These are phyloP conservation scores for Daedaleopsis nitida DNA, from an alignment of 768 basidiomycete genomes.

Conservation along the genomic window DNA sequence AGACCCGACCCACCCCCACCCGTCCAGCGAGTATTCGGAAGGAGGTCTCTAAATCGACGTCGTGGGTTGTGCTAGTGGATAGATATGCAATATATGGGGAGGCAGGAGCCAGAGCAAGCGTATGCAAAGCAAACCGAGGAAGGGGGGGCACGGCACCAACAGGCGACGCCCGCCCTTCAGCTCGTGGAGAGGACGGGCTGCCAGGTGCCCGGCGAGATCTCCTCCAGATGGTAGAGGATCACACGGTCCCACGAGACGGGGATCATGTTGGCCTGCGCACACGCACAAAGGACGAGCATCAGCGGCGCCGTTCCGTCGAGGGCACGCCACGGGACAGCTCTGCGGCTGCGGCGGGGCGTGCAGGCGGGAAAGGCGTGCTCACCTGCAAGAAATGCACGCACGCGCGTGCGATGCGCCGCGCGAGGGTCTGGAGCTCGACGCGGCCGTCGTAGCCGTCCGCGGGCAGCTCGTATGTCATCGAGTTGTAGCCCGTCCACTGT, in stretches of 20 bases:
- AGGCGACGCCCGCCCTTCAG: slow-evolving; percentile 13
- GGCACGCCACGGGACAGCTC: neutral
- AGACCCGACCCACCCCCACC: neutral
- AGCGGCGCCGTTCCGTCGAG: slow-evolving; percentile 1
- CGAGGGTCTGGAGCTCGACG: slow-evolving; percentile 65
- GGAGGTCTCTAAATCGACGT: neutral
- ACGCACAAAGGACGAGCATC: slow-evolving; percentile 1
- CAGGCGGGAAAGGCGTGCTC: slow-evolving; percentile 16
- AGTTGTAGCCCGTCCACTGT: slow-evolving; percentile 71
- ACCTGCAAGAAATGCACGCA: slow-evolving; percentile 79
- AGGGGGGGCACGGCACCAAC: neutral
- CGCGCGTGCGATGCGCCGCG: slow-evolving; percentile 67
- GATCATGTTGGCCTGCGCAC: slow-evolving; percentile 61
- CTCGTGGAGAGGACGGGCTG: slow-evolving; percentile 57
- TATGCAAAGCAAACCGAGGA: neutral
- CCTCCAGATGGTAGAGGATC: slow-evolving; percentile 71
- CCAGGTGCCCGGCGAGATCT: slow-evolving; percentile 69
- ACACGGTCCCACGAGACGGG: slow-evolving; percentile 71
- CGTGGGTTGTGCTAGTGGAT: neutral
- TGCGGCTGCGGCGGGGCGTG: neutral
- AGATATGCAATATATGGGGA: neutral
- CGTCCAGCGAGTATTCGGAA: neutral
- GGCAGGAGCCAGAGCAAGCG: neutral
- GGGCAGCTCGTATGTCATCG: slow-evolving; percentile 76
- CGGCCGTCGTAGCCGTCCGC: slow-evolving; percentile 67